Conservation (phyloP, 257 asterid species). For the Forsythia viridissima region DNA sequence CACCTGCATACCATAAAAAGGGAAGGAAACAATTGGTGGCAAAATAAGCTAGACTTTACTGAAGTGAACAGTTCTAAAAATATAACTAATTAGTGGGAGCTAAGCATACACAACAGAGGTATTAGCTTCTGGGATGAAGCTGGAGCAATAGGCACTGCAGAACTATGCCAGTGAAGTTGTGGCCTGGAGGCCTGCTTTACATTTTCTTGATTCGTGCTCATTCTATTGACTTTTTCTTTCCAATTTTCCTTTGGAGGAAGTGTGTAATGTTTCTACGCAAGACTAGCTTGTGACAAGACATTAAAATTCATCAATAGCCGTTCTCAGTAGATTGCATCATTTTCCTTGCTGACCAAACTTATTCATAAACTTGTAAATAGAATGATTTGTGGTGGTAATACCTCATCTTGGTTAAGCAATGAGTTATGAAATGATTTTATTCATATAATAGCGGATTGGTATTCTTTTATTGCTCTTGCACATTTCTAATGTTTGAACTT, state of each 20-base stretch:
- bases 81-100: neutral
- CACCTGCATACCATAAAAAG: neutral
- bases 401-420: neutral
- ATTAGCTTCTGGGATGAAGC: neutral
- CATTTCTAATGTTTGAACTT: conserved; percentile 29
- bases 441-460: neutral
- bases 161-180: neutral
- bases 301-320: too few species aligned
- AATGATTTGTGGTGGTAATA: neutral
- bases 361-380: neutral
- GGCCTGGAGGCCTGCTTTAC: neutral
- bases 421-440: neutral
- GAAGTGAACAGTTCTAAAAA: neutral
- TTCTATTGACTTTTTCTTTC: neutral
- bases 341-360: neutral
- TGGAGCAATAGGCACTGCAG: neutral
- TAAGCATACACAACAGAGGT: neutral
- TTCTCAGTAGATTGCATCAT: neutral
- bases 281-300: neutral
- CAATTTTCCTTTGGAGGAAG: neutral
- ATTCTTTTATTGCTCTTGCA: conserved; percentile 7
- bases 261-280: neutral
- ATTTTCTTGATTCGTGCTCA: neutral
- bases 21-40: neutral
- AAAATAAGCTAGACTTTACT: neutral